These are phyloP conservation scores for Citrullus amarus DNA, from an alignment of 306 rosid genomes.

Conservation along the genomic window DNA sequence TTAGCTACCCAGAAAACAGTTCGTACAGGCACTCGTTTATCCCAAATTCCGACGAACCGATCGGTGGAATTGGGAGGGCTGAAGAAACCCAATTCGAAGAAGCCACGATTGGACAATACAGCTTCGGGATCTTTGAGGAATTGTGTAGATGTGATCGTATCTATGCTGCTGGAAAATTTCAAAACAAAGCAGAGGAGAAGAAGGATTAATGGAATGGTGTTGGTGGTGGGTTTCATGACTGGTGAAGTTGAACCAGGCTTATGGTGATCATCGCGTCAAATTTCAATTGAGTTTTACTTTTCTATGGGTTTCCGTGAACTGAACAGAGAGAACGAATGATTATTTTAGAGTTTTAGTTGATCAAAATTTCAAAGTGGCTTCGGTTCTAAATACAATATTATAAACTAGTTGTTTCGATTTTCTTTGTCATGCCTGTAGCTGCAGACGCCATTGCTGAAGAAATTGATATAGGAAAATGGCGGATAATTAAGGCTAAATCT, in stretches of 20 bases:
- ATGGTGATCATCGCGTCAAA: background rate
- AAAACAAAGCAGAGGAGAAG: background rate
- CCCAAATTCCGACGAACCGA: constrained; percentile 16
- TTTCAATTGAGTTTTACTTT: background rate
- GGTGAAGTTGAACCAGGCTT: background rate
- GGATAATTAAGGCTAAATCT: background rate
- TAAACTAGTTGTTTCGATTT: background rate
- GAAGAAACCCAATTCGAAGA: constrained; percentile 20
- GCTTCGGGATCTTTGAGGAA: background rate
- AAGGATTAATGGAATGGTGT: background rate
- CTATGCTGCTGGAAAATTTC: background rate
- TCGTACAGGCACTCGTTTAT: background rate
- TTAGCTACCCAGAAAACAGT: constrained; percentile 8
- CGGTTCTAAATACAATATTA: background rate
- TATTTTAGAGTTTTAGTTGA: background rate
- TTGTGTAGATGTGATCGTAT: background rate
- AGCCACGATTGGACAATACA: background rate
- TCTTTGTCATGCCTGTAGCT: background rate
- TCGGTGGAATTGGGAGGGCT: background rate
- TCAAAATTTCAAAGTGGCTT: background rate
- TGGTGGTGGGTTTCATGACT: background rate
- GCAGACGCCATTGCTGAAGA: background rate
- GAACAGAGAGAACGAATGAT: background rate
- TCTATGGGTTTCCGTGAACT: background rate
- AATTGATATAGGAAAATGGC: background rate